phyloP scores from a whole-genome alignment of 1,139 yeast genomes.

The Kurtzmaniella quercitrusa region DNA sequence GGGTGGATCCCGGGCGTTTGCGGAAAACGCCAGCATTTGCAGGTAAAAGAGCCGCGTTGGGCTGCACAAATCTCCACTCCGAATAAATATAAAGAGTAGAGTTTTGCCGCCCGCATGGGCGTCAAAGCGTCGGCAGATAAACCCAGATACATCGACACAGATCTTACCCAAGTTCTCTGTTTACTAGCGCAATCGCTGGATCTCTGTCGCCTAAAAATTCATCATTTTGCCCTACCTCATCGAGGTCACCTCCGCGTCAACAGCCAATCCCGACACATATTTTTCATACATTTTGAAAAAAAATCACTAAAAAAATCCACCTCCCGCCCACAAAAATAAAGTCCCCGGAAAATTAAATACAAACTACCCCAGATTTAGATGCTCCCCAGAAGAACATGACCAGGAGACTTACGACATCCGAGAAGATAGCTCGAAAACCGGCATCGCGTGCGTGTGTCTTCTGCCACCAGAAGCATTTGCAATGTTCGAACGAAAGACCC shows the following conservation, averaged over 20 bases:
- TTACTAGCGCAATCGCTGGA: too few species aligned
- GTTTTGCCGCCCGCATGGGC: neutral
- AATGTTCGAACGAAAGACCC: conserved; percentile 59
- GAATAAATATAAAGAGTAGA: neutral
- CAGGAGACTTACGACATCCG: conserved; percentile 48
- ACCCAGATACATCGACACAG: too few species aligned
- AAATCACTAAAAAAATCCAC: neutral
- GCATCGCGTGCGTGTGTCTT: conserved; percentile 65
- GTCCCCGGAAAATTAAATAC: neutral
- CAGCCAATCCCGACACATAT: neutral
- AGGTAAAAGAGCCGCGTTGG: neutral
- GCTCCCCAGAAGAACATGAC: conserved; percentile 43
- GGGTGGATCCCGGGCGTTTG: neutral
- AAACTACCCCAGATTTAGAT: conserved; percentile 5
- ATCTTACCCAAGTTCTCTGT: too few species aligned
- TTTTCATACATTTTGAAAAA: neutral
- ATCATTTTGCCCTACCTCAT: neutral
- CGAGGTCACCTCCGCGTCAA: neutral
- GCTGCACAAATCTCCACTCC: neutral
- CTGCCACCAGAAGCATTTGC: conserved; percentile 69
- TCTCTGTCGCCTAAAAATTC: neutral
- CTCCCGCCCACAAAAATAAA: neutral
- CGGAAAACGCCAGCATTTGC: neutral
- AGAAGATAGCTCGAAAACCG: conserved; percentile 54
- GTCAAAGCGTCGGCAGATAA: too few species aligned